Base-by-base conservation (phyloP, 2,329 filamentous ascomycete genomes). In the Sarocladium strictum region DNA sequence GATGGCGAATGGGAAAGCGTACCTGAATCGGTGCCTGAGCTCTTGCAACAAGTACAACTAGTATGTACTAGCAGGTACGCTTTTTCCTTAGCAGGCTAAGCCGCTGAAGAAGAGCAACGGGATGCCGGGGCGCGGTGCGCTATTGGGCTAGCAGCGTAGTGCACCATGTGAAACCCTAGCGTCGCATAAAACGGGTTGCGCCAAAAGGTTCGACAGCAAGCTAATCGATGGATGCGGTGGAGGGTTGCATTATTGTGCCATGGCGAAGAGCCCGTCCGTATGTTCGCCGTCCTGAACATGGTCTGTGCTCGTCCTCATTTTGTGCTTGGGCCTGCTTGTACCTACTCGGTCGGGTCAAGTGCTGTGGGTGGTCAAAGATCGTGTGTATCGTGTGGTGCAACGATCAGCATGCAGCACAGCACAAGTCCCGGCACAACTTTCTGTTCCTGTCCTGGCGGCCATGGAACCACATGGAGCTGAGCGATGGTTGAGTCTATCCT, bases 111-210 rank as follows among this genome's bases (percentile, higher is more conserved):
- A 53, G 56, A 62, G 23, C 40, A 49, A 10, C 58, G 60, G 57
- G 53, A 40, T 5, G 26, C 55, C 62, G 65, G 65, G 32, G 57
- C n/a, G n/a, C n/a, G 32, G 23, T 27, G 60, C 61, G 65, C 65
- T 55, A 68, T 69, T 69, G 67, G 67, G 27, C 53, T 26, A 17
- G 15, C 32, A 41, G 40, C 27, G 27, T 29, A 37, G 52, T 54
- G 52, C 29, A 41, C 55, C 51, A 60, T 65, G 64, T 69, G 67
- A 69, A 69, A 69, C 67, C 41, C 55, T 67, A 66, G 67, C 62
- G 63, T 54, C 68, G 65, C 67, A 69, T 63, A 68, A 68, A 66
- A 53, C 23, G n/a, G 45, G 37, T 23, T 41, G 33, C 35, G 26
- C 23, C 35, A 40, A 58, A 54, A 41, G 53, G n/a, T n/a, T 56